Conservation (phyloP, 495 filamentous ascomycete genomes). For the Penicillium pulvis region DNA sequence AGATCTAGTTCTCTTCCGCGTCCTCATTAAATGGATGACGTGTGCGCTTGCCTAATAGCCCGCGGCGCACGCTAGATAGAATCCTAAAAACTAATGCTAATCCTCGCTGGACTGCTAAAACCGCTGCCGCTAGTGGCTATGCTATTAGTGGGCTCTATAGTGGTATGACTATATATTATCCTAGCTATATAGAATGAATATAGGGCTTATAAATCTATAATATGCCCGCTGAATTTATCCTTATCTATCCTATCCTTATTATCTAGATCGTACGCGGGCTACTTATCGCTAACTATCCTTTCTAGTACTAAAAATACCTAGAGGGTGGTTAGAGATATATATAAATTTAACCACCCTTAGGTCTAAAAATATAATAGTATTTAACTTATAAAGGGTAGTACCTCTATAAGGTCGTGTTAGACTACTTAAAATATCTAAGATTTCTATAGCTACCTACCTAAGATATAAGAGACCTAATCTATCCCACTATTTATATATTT, state of each 20-base stretch:
- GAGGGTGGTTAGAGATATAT: too few relatives aligned
- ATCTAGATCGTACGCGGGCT: not conserved
- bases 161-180: not conserved
- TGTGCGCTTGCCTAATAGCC: not conserved
- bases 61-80: not conserved
- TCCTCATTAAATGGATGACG: not conserved
- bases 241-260: not conserved
- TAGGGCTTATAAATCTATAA: not conserved
- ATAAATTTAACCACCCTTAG: too few relatives aligned
- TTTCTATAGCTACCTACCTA: too few relatives aligned
- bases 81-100: constrained; percentile 1
- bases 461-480: too few relatives aligned
- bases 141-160: not conserved
- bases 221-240: not conserved
- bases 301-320: too few relatives aligned
- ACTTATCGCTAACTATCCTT: too few relatives aligned
- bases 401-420: too few relatives aligned
- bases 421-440: too few relatives aligned
- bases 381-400: too few relatives aligned
- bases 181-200: not conserved
- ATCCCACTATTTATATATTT: too few relatives aligned
- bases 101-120: not conserved
- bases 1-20: not conserved
- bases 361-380: too few relatives aligned
- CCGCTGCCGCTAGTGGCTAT: not conserved